These are phyloP conservation scores for Botryotinia convoluta DNA, from an alignment of 2,329 filamentous ascomycete species.

Conservation along the genomic window DNA sequence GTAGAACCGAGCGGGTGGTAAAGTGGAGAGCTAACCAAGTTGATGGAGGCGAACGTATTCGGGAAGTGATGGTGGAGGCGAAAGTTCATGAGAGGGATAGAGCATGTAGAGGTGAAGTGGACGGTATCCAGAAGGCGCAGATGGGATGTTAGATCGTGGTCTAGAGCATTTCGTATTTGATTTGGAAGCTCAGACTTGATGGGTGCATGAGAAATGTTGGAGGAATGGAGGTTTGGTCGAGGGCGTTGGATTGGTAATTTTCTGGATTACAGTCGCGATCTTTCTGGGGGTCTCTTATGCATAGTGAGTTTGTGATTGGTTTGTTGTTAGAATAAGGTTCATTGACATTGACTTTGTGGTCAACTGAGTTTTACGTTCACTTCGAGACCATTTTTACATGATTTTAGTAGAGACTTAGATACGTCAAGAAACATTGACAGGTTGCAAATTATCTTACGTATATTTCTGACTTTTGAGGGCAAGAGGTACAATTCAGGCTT, in stretches of 20 bases:
- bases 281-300: not conserved
- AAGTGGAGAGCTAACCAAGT: not conserved
- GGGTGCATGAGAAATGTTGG: not conserved
- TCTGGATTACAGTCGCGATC: too few species aligned
- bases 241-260: not conserved
- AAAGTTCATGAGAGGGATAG: not conserved
- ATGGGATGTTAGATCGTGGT: not conserved
- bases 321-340: not conserved
- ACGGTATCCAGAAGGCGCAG: not conserved
- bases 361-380: not conserved
- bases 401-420: not conserved
- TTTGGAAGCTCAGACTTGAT: not conserved
- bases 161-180: not conserved
- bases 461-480: too few species aligned
- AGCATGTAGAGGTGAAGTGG: not conserved
- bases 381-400: not conserved
- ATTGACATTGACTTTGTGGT: fast-evolving
- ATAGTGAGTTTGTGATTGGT: not conserved
- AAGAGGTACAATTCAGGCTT: not conserved
- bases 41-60: not conserved
- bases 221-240: not conserved
- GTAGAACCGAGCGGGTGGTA: too few species aligned
- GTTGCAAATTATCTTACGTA: too few species aligned
- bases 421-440: too few species aligned
- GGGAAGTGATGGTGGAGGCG: not conserved